Conservation (phyloP, 805 yeast species). For the Lipomyces kockii region DNA sequence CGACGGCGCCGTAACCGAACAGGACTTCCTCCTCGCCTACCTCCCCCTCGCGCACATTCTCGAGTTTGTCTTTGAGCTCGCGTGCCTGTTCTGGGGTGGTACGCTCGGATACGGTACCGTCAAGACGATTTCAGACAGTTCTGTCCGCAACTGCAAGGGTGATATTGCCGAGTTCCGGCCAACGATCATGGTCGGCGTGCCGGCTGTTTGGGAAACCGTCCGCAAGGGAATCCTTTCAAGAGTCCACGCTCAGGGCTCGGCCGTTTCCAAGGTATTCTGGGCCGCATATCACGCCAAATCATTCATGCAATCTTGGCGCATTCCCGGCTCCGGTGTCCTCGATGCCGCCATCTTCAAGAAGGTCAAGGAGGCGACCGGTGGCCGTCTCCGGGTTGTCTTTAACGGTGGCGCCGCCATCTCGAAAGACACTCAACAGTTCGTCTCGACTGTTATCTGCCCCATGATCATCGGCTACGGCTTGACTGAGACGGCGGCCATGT, state of each 20-base stretch:
- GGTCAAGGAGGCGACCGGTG: slow-evolving; percentile 94
- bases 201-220: slow-evolving; percentile 96
- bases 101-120: slow-evolving; percentile 88
- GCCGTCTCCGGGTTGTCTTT: slow-evolving; percentile 69
- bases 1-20: slow-evolving; percentile 59
- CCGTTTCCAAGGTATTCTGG: slow-evolving; percentile 87
- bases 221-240: slow-evolving; percentile 88
- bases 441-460: slow-evolving; percentile 76
- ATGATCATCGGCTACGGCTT: slow-evolving; percentile 94
- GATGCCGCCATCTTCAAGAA: slow-evolving; percentile 81
- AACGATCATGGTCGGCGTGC: slow-evolving; percentile 96
- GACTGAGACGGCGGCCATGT: slow-evolving; percentile 94
- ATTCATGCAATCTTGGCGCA: slow-evolving; percentile 62
- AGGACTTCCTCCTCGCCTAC: slow-evolving; percentile 82
- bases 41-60: slow-evolving; percentile 96
- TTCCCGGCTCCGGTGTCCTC: slow-evolving; percentile 74
- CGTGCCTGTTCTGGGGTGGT: slow-evolving; percentile 86
- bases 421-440: slow-evolving; percentile 72
- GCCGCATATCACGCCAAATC: slow-evolving; percentile 75
- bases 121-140: slow-evolving; percentile 82
- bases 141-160: slow-evolving; percentile 83
- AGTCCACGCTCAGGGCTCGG: slow-evolving; percentile 65
- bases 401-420: slow-evolving; percentile 96
- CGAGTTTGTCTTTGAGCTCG: slow-evolving; percentile 85
- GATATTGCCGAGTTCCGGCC: slow-evolving; percentile 88